Base-by-base conservation (phyloP, 208 protist species). In the Sergeia podlipaevii region DNA sequence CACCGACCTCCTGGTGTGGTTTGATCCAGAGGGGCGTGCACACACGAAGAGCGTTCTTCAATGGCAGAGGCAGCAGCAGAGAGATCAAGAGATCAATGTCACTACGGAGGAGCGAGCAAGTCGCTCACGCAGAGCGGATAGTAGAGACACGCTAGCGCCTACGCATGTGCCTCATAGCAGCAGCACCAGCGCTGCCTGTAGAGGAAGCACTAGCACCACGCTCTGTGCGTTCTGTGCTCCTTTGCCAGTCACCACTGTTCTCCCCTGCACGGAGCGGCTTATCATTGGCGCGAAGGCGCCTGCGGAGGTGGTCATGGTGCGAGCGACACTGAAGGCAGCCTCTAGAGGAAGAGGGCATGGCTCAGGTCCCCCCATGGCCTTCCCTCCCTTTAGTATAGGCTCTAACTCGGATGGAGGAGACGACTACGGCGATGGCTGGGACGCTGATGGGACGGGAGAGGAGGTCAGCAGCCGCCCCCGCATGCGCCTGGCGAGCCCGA, bases 251-350 rank as follows among this genome's bases (percentile, higher is more conserved):
- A 70, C 75, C 36, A 68, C 70, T 23, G 70, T 57, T 38, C 60
- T 83, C 24, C 61, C 65, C 13, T 66, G 62, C 0, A 47, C 72
- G n/a, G 58, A 83, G 59, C 65, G 70, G 1, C 37, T 78, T 8
- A 34, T 77, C 18, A 51, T 78, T 39, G 44, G 60, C 45, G 32
- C 55, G 34, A 48, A 56, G 8, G 46, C 34, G 29, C 60, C 59
- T 24, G 61, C 61, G 28, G 58, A 58, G 47, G 47, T 26, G 26
- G 47, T 15, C 8, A 7, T 39, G 47, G 10, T 52, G 8, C 17
- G 17, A 27, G 13, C 18, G 47, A 7, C 17, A 27, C 27, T 26
- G 21, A 27, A 32, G n/a, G n/a, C n/a, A n/a, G n/a, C n/a, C n/a
- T n/a, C n/a, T n/a, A n/a, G n/a, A n/a, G n/a, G n/a, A n/a, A n/a